Evolutionary conservation across 2,329 filamentous ascomycete species (phyloP).

Genomic region (Neofusicoccum ribis): DNA sequence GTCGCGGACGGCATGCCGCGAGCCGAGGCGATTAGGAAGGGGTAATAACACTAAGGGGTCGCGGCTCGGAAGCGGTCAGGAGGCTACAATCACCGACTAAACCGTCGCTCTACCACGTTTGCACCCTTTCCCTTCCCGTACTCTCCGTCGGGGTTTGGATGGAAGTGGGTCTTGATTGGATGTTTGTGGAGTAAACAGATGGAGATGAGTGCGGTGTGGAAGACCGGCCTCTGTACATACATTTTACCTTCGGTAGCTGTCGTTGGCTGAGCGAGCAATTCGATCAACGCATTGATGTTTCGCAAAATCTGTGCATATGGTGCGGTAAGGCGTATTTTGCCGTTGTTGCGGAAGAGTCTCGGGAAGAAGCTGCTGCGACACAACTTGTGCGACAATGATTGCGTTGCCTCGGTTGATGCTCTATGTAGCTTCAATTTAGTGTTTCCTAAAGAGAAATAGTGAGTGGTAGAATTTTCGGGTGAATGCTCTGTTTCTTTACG

Average conservation of each 20-base stretch:
- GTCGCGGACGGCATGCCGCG: no score
- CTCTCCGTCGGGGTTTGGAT: no score
- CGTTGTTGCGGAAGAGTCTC: not conserved
- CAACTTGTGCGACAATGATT: not conserved
- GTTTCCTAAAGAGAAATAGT: no score
- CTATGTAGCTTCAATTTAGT: no score
- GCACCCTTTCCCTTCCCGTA: no score
- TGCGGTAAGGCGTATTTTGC: not conserved
- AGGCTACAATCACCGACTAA: no score
- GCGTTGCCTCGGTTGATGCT: not conserved
- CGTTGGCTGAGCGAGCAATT: not conserved
- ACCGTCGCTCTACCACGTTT: no score
- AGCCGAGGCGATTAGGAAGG: no score
- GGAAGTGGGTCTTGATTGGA: not conserved
- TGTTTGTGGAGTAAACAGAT: not conserved
- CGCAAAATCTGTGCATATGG: not conserved
- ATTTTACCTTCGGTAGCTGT: not conserved
- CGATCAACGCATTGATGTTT: not conserved
- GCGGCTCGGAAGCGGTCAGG: no score
- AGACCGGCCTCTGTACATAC: not conserved
- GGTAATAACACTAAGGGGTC: no score
- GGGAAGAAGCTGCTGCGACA: not conserved
- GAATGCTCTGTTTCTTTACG: no score
- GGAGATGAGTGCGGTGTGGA: not conserved
- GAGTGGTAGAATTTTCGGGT: no score